Base-by-base conservation (phyloP, 148 eudicot genomes). In the Agrostemma githago region DNA sequence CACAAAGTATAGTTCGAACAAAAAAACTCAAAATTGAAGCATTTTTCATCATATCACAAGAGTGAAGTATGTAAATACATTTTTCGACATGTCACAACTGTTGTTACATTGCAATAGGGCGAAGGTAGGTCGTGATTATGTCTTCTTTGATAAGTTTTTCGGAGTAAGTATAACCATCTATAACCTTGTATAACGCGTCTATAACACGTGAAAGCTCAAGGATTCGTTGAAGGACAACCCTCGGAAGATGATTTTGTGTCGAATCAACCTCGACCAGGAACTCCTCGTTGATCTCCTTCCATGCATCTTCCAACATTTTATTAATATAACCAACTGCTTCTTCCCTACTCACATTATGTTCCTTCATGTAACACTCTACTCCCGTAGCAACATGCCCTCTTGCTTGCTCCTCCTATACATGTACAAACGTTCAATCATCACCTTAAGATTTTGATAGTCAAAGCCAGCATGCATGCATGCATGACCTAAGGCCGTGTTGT, bases 361-460 rank as follows among this genome's bases (percentile, higher is more conserved):
- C 81, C 26, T 83, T 74, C 81, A 83, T 83, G 70, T 80, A 83
- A 62, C 85, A 80, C 19, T 80, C 82, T 11, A 82, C 76, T 5
- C 79, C 76, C 1, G 81, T 70, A 6, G 81, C 84, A 11, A 82
- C 81, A 16, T 82, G 79, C 4, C 69, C 84, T 68, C 79, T 70
- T 17, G 72, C 68, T 82, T 82, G 79, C 72, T 82, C 84, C 63
- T 66, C 76, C 84, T 82, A 15, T 6, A 26, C 34, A 26, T 1
- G 34, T 26, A 26, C 34, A 26, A 0, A 26, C 34, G 8, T 7
- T 44, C 8, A 44, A 44, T 44, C 7, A 44, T 4, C 7, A 10
- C 9, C 51, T 44, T 10, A 26, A n/a, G n/a, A n/a, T n/a, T n/a
- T n/a, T 26, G 34, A 26, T 26, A 26, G n/a, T 26, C 34, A 26